Evolutionary conservation across 768 basidiomycete genomes (phyloP).

Genomic region (Chiua virens): DNA sequence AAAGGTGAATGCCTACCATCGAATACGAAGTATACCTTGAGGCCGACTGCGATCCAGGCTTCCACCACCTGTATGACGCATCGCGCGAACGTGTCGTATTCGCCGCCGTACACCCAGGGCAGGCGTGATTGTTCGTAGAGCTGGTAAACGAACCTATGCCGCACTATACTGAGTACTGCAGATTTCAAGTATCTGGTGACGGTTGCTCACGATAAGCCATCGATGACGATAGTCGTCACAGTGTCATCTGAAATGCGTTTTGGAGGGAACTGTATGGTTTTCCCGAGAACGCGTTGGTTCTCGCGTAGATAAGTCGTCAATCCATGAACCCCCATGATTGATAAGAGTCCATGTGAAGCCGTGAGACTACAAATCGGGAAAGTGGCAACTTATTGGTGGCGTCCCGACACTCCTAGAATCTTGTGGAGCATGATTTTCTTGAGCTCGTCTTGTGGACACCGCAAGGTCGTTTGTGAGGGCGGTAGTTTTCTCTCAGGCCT

Average conservation of each 20-base stretch:
- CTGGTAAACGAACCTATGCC: conserved; percentile 70
- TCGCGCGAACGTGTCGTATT: conserved; percentile 59
- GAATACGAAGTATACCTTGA: conserved; percentile 74
- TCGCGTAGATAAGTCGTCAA: conserved; percentile 53
- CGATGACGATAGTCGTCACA: conserved; percentile 61
- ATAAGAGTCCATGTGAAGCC: conserved; percentile 39
- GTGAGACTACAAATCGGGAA: too few relatives aligned
- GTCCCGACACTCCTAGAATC: too few relatives aligned
- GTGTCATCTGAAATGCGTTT: conserved; percentile 2
- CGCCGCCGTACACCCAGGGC: conserved; percentile 87
- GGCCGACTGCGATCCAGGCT: conserved; percentile 68
- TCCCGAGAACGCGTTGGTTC: conserved; percentile 40
- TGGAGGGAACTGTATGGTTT: conserved; percentile 32
- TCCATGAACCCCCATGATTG: conserved; percentile 37
- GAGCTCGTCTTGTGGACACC: too few relatives aligned
- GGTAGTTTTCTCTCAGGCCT: neutral
- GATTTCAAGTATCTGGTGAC: neutral
- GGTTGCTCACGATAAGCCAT: conserved; percentile 82
- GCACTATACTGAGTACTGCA: conserved; percentile 4
- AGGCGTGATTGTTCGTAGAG: conserved; percentile 58
- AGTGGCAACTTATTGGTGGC: too few relatives aligned
- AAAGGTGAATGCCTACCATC: conserved; percentile 56
- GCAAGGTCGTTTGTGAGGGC: neutral
- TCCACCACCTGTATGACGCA: conserved; percentile 51
- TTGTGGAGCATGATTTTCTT: too few relatives aligned